A percentile compares a stretch with the other conserved stretches of the same genome.
Evolutionary conservation across 495 filamentous ascomycete genomes (phyloP).

Genomic region (Penicillium egyptiacum): DNA sequence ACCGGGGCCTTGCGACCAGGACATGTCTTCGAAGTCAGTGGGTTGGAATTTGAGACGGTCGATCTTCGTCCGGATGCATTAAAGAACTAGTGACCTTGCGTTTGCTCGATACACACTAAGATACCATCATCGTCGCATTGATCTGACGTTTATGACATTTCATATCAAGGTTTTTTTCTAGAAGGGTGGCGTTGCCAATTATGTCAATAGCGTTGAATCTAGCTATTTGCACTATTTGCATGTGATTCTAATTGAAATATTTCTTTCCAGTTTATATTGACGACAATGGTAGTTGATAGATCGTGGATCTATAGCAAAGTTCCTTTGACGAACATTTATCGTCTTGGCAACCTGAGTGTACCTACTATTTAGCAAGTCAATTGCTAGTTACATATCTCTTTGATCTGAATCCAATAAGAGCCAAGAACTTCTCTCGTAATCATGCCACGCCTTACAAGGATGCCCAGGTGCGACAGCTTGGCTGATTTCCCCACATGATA

Average conservation of each 20-base stretch:
- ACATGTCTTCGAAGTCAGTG: constrained; percentile 78
- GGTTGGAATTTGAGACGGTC: constrained; percentile 73
- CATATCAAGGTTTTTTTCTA: background rate
- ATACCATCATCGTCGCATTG: constrained; percentile 20
- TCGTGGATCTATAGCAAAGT: background rate
- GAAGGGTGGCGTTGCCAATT: background rate
- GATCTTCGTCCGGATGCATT: constrained; percentile 63
- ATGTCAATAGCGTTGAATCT: background rate
- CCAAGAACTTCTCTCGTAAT: background rate
- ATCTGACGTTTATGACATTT: background rate
- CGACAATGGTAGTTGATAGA: background rate
- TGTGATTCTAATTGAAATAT: constrained; percentile 1
- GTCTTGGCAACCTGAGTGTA: background rate
- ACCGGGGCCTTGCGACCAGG: constrained; percentile 79
- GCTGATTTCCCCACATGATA: constrained; percentile 9
- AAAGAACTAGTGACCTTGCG: constrained; percentile 10
- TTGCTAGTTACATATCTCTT: background rate
- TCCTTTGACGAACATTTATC: background rate
- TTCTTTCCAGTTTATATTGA: background rate
- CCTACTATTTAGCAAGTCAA: background rate
- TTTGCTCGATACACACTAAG: constrained; percentile 18
- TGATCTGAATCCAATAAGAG: background rate
- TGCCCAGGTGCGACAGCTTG: background rate
- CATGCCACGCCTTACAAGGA: background rate
- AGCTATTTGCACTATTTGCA: background rate